phyloP scores from a whole-genome alignment of 805 yeast genomes.

The Saccharomycopsis fibuligera region DNA sequence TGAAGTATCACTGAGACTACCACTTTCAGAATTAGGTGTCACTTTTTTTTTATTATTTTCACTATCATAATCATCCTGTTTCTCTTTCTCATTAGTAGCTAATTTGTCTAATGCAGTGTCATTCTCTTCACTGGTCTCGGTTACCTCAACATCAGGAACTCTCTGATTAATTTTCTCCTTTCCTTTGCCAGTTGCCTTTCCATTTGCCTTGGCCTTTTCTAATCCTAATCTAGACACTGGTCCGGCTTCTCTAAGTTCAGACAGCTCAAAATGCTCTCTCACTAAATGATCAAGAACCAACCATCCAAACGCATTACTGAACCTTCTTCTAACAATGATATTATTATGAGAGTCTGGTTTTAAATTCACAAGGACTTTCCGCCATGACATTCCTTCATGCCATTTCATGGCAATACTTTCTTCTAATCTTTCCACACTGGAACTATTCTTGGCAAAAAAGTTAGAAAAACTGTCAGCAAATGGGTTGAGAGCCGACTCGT shows the following conservation, averaged over 20 bases:
- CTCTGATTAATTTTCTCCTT: too few species aligned
- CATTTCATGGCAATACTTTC: constrained; percentile 65
- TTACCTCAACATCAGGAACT: too few species aligned
- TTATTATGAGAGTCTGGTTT: constrained; percentile 76
- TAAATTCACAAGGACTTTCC: constrained; percentile 60
- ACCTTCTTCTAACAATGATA: constrained; percentile 62
- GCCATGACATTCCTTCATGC: constrained; percentile 64
- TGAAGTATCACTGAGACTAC: not conserved
- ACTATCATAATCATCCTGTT: too few species aligned
- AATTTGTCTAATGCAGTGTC: not conserved
- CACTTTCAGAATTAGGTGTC: not conserved
- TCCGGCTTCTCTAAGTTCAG: too few species aligned
- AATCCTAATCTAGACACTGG: too few species aligned
- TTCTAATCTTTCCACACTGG: constrained; percentile 36
- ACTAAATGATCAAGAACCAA: constrained; percentile 67
- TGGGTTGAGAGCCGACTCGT: constrained; percentile 6
- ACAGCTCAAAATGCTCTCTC: constrained; percentile 52
- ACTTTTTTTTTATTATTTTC: too few species aligned
- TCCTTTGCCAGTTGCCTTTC: not conserved
- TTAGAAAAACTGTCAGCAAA: constrained; percentile 16
- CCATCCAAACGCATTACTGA: constrained; percentile 84
- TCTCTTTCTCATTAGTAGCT: not conserved
- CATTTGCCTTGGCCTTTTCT: constrained; percentile 16
- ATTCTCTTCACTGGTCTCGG: constrained; percentile 1
- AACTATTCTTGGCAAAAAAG: constrained; percentile 28